Base-by-base conservation (phyloP, 2,329 filamentous ascomycete genomes). In the Diplodia seriata region DNA sequence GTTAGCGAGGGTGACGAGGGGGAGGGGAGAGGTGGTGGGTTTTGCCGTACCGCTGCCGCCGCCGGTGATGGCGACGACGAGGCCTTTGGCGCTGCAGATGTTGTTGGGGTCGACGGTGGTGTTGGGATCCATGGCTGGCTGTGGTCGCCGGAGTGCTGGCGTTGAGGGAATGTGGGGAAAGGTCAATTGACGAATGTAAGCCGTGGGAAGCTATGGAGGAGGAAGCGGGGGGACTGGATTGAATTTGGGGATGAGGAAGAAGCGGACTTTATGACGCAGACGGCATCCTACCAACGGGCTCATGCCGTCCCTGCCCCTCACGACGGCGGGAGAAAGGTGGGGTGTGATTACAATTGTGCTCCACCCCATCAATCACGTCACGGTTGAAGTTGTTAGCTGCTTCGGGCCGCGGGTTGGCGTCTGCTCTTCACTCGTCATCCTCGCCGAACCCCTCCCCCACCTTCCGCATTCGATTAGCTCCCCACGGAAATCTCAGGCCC, bases 41-140 rank as follows among this genome's bases (percentile, higher is more conserved):
- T 38, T 18, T 43, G 43, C 74, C 77, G 66, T 73, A 81, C 79
- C 79, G 65, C 73, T 78, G 11, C 79, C 79, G 29, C 78, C 79
- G 55, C 79, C 79, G n/a, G 79, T 81, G 62, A 81, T 79, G 29
- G 79, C 78, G 3, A 80, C 74, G 0, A 79, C 77, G 7, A 80
- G 72, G 26, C 75, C 78, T 70, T 79, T 78, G 53, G 79, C 78
- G 7, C 77, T 79, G 73, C 80, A 81, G 57, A 81, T 74, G 23
- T 72, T 71, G n/a, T 71, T 62, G 33, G 77, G 76, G 61, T 78
- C 75, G 38, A 80, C 68, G 11, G 72, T 69, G n/a, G 72, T 73
- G 51, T 74, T 71, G 57, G 78, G 71, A 55, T 81, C 76, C 79
- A 81, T 81, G 11, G 57, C 36, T 49, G 53, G n/a, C 56, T 43